Conservation (phyloP, 2,329 filamentous ascomycete species). For the Thelonectria olida region DNA sequence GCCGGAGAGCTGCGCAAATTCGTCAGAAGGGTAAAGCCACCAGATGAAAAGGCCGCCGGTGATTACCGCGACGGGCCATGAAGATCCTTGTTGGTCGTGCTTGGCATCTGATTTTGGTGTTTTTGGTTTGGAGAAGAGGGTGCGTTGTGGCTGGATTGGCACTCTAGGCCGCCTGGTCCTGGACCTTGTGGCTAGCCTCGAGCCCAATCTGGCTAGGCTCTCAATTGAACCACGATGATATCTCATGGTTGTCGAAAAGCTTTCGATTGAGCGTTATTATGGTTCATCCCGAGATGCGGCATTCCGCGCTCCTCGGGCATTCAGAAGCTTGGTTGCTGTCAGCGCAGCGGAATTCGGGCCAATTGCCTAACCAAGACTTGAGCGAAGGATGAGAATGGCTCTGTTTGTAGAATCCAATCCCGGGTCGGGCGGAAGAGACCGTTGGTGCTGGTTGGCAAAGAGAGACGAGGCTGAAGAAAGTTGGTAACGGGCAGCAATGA, state of each 20-base stretch:
- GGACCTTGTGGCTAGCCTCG: slow-evolving; percentile 29
- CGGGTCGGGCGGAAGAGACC: background rate
- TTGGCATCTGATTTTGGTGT: slow-evolving; percentile 22
- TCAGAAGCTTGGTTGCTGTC: background rate
- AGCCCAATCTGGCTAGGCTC: slow-evolving; percentile 22
- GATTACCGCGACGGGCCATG: slow-evolving; percentile 45
- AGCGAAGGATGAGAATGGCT: background rate
- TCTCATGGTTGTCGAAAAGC: slow-evolving; percentile 28
- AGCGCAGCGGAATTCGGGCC: background rate
- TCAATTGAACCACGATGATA: slow-evolving; percentile 34
- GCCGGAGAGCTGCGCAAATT: slow-evolving; percentile 49
- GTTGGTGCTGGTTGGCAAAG: slow-evolving; percentile 16
- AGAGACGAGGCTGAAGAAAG: slow-evolving; percentile 27
- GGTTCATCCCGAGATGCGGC: slow-evolving; percentile 2
- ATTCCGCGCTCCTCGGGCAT: background rate
- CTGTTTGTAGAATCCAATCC: background rate
- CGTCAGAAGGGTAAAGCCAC: slow-evolving; percentile 55
- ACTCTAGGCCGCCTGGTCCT: slow-evolving; percentile 20
- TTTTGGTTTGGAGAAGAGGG: slow-evolving; percentile 26
- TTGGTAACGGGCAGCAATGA: slow-evolving; percentile 15
- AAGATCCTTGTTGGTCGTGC: slow-evolving; percentile 34
- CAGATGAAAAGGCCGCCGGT: slow-evolving; percentile 51
- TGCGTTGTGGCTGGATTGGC: slow-evolving; percentile 24
- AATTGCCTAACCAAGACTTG: slow-evolving; percentile 9
- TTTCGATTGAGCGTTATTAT: slow-evolving; percentile 1